These are phyloP conservation scores for Trichocladium antarcticum DNA, from an alignment of 495 filamentous ascomycete genomes.

Conservation along the genomic window DNA sequence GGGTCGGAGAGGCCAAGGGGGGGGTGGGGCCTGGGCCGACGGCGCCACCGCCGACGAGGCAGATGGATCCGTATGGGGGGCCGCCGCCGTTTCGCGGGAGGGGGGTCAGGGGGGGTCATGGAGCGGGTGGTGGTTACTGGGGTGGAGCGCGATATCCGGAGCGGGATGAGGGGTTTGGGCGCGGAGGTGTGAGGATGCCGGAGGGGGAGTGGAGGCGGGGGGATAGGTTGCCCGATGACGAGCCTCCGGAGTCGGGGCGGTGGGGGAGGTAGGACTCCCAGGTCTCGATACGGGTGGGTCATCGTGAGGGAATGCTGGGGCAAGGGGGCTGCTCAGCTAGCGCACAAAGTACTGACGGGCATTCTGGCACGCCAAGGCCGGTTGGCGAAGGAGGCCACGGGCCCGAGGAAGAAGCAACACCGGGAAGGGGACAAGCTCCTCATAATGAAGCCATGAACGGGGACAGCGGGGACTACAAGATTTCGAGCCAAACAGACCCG, in stretches of 20 bases:
- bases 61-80: slow-evolving; percentile 17
- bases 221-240: slow-evolving; percentile 40
- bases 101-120: background rate
- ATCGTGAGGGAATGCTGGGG: background rate
- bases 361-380: too few relatives aligned
- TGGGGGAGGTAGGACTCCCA: slow-evolving; percentile 15
- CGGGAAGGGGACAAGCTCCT: too few relatives aligned
- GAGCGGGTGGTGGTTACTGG: background rate
- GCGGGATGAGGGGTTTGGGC: slow-evolving; percentile 4
- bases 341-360: too few relatives aligned
- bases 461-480: too few relatives aligned
- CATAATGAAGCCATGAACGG: too few relatives aligned
- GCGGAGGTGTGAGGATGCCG: slow-evolving; percentile 33
- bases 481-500: too few relatives aligned
- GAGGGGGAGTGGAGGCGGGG: slow-evolving; percentile 50
- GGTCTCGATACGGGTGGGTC: background rate
- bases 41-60: slow-evolving; percentile 18
- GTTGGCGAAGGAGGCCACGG: too few relatives aligned
- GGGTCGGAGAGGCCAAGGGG: slow-evolving; percentile 27
- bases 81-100: slow-evolving; percentile 10
- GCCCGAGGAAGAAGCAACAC: too few relatives aligned
- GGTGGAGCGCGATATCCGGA: slow-evolving; percentile 2
- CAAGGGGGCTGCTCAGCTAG: background rate
- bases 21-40: slow-evolving; percentile 31
- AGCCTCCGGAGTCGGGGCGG: slow-evolving; percentile 28